A percentile compares a stretch with the other conserved stretches of the same genome.
These are phyloP conservation scores for Wickerhamomyces tratensis DNA, from an alignment of 805 yeast species.

Conservation along the genomic window DNA sequence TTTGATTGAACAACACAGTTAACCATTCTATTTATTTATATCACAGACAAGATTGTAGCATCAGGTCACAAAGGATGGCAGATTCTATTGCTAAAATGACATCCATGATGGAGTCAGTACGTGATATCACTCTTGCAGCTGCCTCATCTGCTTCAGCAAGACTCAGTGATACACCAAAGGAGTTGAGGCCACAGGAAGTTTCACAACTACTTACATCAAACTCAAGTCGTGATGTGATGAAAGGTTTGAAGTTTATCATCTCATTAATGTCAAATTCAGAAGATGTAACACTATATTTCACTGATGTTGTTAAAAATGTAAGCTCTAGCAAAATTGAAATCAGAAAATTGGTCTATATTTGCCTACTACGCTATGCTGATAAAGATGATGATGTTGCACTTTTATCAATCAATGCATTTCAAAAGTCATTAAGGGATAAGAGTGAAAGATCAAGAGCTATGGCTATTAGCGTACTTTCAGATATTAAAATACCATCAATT, in stretches of 20 bases:
- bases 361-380: constrained; percentile 69
- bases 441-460: constrained; percentile 60
- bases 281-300: constrained; percentile 40
- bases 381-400: constrained; percentile 84
- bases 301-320: constrained; percentile 84
- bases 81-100: constrained; percentile 54
- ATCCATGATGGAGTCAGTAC: constrained; percentile 71
- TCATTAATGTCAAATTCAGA: constrained; percentile 32
- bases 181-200: constrained; percentile 58
- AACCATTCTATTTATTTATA: too few species aligned
- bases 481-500: constrained; percentile 75
- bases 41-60: too few species aligned
- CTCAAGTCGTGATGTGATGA: constrained; percentile 50
- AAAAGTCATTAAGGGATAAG: constrained; percentile 66
- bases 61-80: constrained; percentile 25
- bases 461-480: constrained; percentile 71
- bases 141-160: constrained; percentile 70
- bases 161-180: constrained; percentile 48
- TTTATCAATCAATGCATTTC: constrained; percentile 84
- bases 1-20: too few species aligned
- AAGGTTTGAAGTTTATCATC: constrained; percentile 50
- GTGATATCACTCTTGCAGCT: constrained; percentile 71
- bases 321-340: constrained; percentile 57
- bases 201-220: constrained; percentile 57
- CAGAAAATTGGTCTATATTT: constrained; percentile 67